phyloP scores from a whole-genome alignment of 2,329 filamentous ascomycete genomes.

The Penicillium sp. region DNA sequence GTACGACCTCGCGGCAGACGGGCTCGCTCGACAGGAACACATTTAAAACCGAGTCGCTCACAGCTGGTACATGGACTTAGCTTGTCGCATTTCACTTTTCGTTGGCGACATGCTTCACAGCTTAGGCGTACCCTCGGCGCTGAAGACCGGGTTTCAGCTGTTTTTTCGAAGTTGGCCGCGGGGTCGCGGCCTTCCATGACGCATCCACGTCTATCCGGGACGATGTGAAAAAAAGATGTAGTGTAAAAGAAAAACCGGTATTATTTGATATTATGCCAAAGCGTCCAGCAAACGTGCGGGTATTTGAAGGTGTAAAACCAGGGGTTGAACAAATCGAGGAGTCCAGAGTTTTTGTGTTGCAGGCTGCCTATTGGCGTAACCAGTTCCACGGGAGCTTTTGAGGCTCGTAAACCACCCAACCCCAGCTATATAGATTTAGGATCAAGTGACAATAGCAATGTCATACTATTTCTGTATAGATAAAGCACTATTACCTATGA shows the following conservation, averaged over 20 bases:
- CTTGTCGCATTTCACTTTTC: constrained; percentile 39
- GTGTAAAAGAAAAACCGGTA: no score
- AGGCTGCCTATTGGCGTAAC: background rate
- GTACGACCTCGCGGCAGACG: constrained; percentile 35
- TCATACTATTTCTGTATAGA: background rate
- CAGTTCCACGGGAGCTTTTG: background rate
- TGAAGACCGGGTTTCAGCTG: constrained; percentile 13
- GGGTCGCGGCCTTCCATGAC: constrained; percentile 15
- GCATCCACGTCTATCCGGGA: constrained; percentile 1
- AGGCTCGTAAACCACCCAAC: background rate
- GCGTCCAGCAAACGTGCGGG: background rate
- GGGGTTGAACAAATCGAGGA: background rate
- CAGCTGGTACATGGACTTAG: constrained; percentile 34
- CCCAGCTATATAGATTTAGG: background rate
- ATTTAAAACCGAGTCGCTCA: constrained; percentile 22
- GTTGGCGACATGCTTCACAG: constrained; percentile 33
- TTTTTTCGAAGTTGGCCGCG: constrained; percentile 6
- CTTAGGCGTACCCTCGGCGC: constrained; percentile 28
- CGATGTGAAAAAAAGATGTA: background rate
- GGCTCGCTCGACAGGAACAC: constrained; percentile 32
- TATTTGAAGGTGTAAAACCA: background rate
- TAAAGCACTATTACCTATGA: background rate
- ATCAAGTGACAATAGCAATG: background rate
- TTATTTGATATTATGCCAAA: background rate
- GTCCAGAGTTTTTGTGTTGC: background rate